phyloP scores from a whole-genome alignment of 805 yeast species.

The Yamadazyma insecticola region DNA sequence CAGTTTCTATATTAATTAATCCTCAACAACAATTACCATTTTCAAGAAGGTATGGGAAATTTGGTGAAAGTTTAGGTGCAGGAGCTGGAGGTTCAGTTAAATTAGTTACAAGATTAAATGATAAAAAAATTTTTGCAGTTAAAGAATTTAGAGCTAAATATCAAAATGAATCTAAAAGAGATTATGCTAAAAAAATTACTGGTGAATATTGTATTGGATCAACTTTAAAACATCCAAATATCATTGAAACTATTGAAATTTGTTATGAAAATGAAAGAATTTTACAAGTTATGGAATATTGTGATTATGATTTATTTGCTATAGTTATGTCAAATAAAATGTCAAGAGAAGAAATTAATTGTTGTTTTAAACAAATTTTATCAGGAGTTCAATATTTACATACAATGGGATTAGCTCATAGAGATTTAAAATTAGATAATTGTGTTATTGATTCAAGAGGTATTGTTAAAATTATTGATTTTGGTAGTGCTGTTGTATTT shows the following conservation, averaged over 20 bases:
- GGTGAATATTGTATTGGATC: constrained; percentile 88
- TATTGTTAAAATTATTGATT: constrained; percentile 72
- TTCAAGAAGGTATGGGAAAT: constrained; percentile 58
- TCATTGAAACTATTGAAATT: constrained; percentile 73
- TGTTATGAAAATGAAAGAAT: constrained; percentile 65
- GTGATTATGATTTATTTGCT: constrained; percentile 81
- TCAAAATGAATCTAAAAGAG: constrained; percentile 65
- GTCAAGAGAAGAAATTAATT: constrained; percentile 77
- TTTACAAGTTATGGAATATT: constrained; percentile 92
- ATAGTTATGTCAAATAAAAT: constrained; percentile 83
- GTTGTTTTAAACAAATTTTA: constrained; percentile 71
- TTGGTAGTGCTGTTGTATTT: constrained; percentile 81
- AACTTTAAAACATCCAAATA: constrained; percentile 75
- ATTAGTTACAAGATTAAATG: constrained; percentile 61
- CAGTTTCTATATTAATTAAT: constrained; percentile 26
- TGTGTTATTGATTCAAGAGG: constrained; percentile 76
- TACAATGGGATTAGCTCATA: constrained; percentile 73
- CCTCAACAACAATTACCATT: constrained; percentile 24
- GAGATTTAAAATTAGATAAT: constrained; percentile 79
- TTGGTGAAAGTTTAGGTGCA: constrained; percentile 73
- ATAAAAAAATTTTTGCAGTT: constrained; percentile 73
- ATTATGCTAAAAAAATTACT: constrained; percentile 80
- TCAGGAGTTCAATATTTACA: constrained; percentile 73
- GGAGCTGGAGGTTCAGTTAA: constrained; percentile 91
- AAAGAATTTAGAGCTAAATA: constrained; percentile 75